These are phyloP conservation scores for Withania somnifera DNA, from an alignment of 305 asterid species.

Conservation along the genomic window DNA sequence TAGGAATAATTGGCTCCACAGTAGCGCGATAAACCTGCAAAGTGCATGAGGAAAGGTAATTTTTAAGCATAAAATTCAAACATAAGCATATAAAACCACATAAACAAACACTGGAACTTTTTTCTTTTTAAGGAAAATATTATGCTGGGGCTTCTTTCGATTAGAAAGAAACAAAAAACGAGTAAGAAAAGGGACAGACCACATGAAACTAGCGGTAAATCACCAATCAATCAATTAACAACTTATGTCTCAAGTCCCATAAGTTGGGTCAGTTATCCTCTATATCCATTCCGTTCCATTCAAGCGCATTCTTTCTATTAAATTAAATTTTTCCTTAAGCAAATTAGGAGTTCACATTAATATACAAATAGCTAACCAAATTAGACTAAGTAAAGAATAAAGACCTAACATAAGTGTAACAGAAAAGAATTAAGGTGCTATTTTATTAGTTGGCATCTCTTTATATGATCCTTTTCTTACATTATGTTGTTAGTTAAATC, in stretches of 20 bases:
- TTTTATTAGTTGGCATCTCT: neutral
- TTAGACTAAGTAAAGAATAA: neutral
- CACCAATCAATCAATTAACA: neutral
- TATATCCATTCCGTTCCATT: neutral
- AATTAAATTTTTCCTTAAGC: neutral
- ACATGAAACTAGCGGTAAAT: neutral
- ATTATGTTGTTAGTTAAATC: neutral
- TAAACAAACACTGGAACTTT: neutral
- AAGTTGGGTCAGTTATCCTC: neutral
- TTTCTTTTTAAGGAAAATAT: neutral
- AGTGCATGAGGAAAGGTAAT: conserved; percentile 4
- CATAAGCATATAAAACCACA: neutral
- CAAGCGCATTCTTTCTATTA: neutral
- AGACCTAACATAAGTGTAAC: neutral
- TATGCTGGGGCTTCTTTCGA: neutral
- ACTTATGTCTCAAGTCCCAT: neutral
- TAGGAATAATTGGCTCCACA: conserved; percentile 97
- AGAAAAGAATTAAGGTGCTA: neutral
- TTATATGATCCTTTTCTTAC: neutral
- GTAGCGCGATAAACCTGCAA: conserved; percentile 83
- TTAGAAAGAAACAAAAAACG: neutral
- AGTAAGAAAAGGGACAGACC: neutral
- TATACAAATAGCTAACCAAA: neutral
- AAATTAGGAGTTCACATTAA: neutral
- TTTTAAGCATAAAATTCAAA: neutral